A percentile compares a stretch with the other conserved stretches of the same genome.
Evolutionary conservation across 768 basidiomycete species (phyloP).

Genomic region (Kondoa malvinella): DNA sequence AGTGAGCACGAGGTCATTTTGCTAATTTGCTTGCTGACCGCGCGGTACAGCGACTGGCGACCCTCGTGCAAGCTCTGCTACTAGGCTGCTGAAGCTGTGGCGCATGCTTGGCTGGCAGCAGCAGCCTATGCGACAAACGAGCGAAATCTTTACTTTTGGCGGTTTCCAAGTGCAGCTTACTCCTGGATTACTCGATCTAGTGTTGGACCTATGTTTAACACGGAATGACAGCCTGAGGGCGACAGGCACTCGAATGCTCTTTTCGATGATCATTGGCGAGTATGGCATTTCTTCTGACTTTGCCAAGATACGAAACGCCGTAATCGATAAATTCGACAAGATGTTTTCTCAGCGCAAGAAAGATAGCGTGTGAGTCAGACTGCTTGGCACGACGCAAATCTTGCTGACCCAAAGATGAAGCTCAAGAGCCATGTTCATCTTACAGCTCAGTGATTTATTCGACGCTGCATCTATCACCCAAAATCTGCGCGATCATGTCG

Average conservation of each 20-base stretch:
- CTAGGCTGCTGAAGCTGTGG: constrained; percentile 65
- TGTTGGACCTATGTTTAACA: constrained; percentile 81
- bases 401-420: constrained; percentile 46
- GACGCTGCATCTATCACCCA: constrained; percentile 67
- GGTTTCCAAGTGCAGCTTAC: constrained; percentile 51
- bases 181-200: constrained; percentile 43
- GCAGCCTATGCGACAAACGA: constrained; percentile 36
- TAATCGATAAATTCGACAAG: constrained; percentile 75
- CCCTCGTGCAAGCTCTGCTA: constrained; percentile 47
- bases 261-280: constrained; percentile 70
- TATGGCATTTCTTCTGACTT: constrained; percentile 13
- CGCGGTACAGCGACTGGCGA: constrained; percentile 41
- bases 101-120: constrained; percentile 55
- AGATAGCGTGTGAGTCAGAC: constrained; percentile 21
- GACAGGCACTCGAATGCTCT: constrained; percentile 79
- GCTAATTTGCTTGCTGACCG: neutral
- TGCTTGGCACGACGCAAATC: constrained; percentile 20
- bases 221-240: constrained; percentile 82
- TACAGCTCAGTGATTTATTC: constrained; percentile 75
- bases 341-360: constrained; percentile 74
- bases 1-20: neutral
- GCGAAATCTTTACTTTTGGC: constrained; percentile 41
- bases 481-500: constrained; percentile 56
- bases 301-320: constrained; percentile 19
- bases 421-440: constrained; percentile 79